phyloP scores from a whole-genome alignment of 108 stramenopile genomes.

The Cafeteria roenbergensis region DNA sequence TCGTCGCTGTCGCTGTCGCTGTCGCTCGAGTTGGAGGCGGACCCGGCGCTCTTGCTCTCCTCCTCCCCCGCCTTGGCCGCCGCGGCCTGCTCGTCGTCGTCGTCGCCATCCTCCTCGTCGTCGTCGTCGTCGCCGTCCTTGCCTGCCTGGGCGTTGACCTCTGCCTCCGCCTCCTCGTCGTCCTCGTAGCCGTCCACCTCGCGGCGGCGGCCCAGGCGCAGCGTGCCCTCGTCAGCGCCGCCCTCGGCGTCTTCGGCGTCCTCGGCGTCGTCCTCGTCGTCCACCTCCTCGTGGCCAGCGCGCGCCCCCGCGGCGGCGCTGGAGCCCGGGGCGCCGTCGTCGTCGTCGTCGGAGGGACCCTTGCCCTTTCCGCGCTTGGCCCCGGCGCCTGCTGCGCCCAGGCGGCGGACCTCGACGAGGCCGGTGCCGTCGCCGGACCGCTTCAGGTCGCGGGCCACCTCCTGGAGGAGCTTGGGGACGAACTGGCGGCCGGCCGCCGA shows the following conservation, averaged over 20 bases:
- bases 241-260: conserved; percentile 63
- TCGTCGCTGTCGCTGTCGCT: conserved; percentile 32
- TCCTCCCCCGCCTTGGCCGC: conserved; percentile 37
- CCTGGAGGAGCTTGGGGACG: conserved; percentile 52
- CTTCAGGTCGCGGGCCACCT: conserved; percentile 66
- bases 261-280: conserved; percentile 23
- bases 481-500: conserved; percentile 53
- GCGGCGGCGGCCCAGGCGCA: conserved; percentile 37
- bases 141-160: conserved; percentile 31
- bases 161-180: conserved; percentile 24
- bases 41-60: conserved; percentile 42
- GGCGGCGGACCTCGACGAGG: neutral
- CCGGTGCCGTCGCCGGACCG: conserved; percentile 30
- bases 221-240: conserved; percentile 38
- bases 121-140: conserved; percentile 24
- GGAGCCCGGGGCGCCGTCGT: conserved; percentile 42
- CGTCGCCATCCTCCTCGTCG: conserved; percentile 36
- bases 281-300: conserved; percentile 16
- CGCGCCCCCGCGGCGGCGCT: neutral
- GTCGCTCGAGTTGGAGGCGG: conserved; percentile 3
- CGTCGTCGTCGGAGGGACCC: conserved; percentile 42
- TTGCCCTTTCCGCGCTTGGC: neutral
- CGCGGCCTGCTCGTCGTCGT: conserved; percentile 45
- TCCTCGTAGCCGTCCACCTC: conserved; percentile 37
- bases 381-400: neutral